Evolutionary conservation across 2,329 filamentous ascomycete genomes (phyloP).

Genomic region (Pseudocercospora crystallina): DNA sequence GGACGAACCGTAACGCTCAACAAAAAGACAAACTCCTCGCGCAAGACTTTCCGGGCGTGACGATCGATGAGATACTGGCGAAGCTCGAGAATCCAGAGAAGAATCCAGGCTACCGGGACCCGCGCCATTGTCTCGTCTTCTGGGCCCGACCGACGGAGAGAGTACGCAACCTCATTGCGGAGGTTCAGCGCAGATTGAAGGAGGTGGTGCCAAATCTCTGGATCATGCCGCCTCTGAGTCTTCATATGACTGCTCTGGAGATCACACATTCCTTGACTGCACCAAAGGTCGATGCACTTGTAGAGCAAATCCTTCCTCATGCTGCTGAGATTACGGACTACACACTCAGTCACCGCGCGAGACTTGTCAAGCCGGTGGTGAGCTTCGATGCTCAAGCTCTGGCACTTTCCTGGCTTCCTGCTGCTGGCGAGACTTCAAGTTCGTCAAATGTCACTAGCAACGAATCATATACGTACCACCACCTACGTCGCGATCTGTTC

Average conservation of each 20-base stretch:
- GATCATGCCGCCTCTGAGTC: constrained; percentile 75
- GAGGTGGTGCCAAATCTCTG: constrained; percentile 75
- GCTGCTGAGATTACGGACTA: constrained; percentile 65
- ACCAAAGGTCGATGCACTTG: constrained; percentile 64
- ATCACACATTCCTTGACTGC: constrained; percentile 75
- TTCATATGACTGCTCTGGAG: constrained; percentile 86
- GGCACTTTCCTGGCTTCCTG: constrained; percentile 83
- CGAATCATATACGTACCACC: constrained; percentile 82
- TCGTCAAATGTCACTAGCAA: constrained; percentile 39
- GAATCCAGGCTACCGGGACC: constrained; percentile 70
- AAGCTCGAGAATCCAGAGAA: constrained; percentile 64
- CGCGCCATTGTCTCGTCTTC: constrained; percentile 78
- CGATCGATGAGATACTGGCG: constrained; percentile 72
- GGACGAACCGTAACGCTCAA: constrained; percentile 70
- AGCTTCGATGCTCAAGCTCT: constrained; percentile 84
- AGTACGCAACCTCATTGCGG: constrained; percentile 65
- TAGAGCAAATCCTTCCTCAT: constrained; percentile 56
- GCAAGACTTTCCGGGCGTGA: constrained; percentile 66
- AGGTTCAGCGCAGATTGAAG: constrained; percentile 65
- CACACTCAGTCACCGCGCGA: constrained; percentile 65
- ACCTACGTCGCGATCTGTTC: constrained; percentile 79
- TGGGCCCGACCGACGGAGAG: constrained; percentile 81
- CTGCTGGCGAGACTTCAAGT: constrained; percentile 59
- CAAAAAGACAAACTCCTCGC: constrained; percentile 74
- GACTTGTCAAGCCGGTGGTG: constrained; percentile 77